These are phyloP conservation scores for Pezicula rhizophila DNA, from an alignment of 2,329 filamentous ascomycete species.

Conservation along the genomic window DNA sequence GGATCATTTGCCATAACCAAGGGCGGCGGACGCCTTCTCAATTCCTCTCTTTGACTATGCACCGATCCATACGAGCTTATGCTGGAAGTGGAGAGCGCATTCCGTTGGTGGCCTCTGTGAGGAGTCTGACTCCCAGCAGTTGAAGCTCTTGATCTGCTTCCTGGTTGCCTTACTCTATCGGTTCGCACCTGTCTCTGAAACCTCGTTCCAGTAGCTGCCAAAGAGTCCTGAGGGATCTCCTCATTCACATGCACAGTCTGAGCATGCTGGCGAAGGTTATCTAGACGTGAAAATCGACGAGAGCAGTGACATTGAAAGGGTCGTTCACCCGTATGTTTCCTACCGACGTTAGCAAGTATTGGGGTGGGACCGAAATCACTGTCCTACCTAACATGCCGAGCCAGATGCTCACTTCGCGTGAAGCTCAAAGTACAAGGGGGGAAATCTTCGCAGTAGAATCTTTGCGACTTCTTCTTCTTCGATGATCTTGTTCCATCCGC, in stretches of 20 bases:
- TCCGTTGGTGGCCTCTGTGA: slow-evolving; percentile 74
- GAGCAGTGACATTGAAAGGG: slow-evolving; percentile 96
- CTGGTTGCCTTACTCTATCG: slow-evolving; percentile 71
- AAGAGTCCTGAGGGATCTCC: slow-evolving; percentile 87
- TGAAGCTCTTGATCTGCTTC: slow-evolving; percentile 66
- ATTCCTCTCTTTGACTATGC: slow-evolving; percentile 45
- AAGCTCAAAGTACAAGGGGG: slow-evolving; percentile 93
- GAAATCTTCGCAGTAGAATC: slow-evolving; percentile 94
- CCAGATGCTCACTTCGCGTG: slow-evolving; percentile 90
- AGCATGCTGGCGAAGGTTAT: slow-evolving; percentile 93
- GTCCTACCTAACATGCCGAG: slow-evolving; percentile 80
- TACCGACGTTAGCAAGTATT: slow-evolving; percentile 31
- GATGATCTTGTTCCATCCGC: slow-evolving; percentile 62
- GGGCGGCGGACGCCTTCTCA: slow-evolving; percentile 69
- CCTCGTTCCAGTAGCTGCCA: slow-evolving; percentile 85
- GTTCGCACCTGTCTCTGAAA: slow-evolving; percentile 90
- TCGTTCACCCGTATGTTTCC: slow-evolving; percentile 95
- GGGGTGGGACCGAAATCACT: slow-evolving; percentile 10
- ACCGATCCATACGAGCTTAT: slow-evolving; percentile 67
- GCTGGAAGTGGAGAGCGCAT: slow-evolving; percentile 79
- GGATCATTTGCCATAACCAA: slow-evolving; percentile 75
- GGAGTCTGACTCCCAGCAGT: slow-evolving; percentile 69
- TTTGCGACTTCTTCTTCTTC: slow-evolving; percentile 95
- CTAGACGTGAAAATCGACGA: slow-evolving; percentile 83
- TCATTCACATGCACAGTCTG: slow-evolving; percentile 98